Evolutionary conservation across 2,329 filamentous ascomycete genomes (phyloP), one percentile per base, ranked within the genome.

Genomic region (Exophiala sideris): DNA sequence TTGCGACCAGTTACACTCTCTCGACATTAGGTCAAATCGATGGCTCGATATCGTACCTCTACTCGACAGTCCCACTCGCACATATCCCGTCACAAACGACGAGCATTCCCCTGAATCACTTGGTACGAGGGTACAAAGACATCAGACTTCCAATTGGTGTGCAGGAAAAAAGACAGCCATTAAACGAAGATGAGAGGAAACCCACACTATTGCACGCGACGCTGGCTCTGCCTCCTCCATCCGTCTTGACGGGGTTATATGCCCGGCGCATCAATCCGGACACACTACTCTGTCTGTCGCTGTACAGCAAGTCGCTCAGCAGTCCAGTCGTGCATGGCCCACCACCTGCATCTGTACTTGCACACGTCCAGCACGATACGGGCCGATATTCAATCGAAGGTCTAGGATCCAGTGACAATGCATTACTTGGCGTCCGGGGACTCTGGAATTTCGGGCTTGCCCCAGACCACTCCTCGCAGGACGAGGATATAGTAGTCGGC

Each of bases 41-140:
- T 74, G 94, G 94, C 69, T 96, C 91, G n/a, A 82, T 99, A 53
- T 95, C 91, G 11, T 99, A 97, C 73, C 83, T 99, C 50, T 97
- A 95, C 76, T 95, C 91, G 45, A 95, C 90, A 2, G 79, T 94
- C 7, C 85, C 90, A 10, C 80, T 97, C 52, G 75, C 78, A 36
- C 78, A 85, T 48, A 74, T 82, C 16, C 73, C 74, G 60, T 90
- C 78, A 71, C 82, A 84, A 71, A 95, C 89, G 64, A 84, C 86
- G 45, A 76, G 81, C 18, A 86, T 96, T 35, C 84, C 90, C 11
- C 76, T 99, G 8, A 86, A 86, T 32, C 81, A 86, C 62, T 80
- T 96, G 18, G 82, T 96, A 46, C 83, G 84, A 52, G 91, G 92
- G 1, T 97, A 96, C 70, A 83, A 87, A 53, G 61, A 64, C 46